Conservation (phyloP, 805 yeast species). For the Lipomyces sp. region DNA sequence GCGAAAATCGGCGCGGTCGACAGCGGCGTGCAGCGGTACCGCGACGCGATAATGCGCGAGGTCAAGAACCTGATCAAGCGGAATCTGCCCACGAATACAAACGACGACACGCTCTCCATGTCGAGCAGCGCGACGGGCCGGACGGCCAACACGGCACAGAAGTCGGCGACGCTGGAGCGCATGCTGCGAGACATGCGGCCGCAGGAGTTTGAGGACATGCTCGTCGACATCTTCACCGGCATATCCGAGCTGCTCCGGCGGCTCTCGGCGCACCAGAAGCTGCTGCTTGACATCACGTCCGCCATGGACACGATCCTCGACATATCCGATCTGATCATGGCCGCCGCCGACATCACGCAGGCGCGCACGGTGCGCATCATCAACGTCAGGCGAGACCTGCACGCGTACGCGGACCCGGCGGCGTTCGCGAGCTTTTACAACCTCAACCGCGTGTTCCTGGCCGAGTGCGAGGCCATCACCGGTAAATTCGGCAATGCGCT, state of each 20-base stretch:
- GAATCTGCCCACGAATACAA: slow-evolving; percentile 50
- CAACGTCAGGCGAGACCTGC: slow-evolving; percentile 70
- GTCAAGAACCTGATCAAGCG: slow-evolving; percentile 67
- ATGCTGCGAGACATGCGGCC: slow-evolving; percentile 65
- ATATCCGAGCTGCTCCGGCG: slow-evolving; percentile 72
- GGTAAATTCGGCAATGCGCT: slow-evolving; percentile 64
- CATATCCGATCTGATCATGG: slow-evolving; percentile 41
- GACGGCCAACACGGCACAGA: slow-evolving; percentile 35
- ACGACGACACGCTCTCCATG: slow-evolving; percentile 39
- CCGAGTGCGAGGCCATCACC: slow-evolving; percentile 78
- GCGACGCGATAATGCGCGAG: slow-evolving; percentile 65
- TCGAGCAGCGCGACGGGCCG: slow-evolving; percentile 31
- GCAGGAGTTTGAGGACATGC: slow-evolving; percentile 69
- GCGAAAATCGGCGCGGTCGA: slow-evolving; percentile 32
- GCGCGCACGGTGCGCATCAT: slow-evolving; percentile 73
- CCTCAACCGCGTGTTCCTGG: slow-evolving; percentile 63
- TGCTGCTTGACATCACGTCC: slow-evolving; percentile 67
- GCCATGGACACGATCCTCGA: slow-evolving; percentile 38
- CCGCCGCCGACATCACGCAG: slow-evolving; percentile 69
- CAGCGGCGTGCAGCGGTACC: slow-evolving; percentile 60
- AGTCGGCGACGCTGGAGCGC: slow-evolving; percentile 44
- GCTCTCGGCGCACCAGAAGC: slow-evolving; percentile 72
- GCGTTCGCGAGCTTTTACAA: slow-evolving; percentile 66
- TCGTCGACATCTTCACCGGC: slow-evolving; percentile 56
- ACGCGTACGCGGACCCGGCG: slow-evolving; percentile 53